Percentiles rank a stretch among this genome's conserved stretches.
Conservation (phyloP, 139 green algal genomes). For the Klebsormidium nitens region DNA sequence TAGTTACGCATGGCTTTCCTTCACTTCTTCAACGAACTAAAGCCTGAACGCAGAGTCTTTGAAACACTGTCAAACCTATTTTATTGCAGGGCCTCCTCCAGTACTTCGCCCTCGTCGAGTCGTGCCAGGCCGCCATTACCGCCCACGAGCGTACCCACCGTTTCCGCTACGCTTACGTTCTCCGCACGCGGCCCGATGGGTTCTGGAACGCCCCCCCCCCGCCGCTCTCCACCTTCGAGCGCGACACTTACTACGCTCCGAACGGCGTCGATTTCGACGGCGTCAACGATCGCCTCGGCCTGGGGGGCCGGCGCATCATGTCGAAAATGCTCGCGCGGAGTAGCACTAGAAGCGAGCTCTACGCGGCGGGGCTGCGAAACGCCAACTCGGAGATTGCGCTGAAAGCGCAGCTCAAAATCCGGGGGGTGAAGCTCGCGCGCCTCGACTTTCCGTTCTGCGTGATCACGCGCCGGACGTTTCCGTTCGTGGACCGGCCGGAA, state of each 20-base stretch:
- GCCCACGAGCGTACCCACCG: conserved; percentile 6
- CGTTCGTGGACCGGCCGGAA: not conserved
- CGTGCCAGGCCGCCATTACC: conserved; percentile 20
- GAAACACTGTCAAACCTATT: too few species aligned
- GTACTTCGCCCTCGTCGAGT: conserved; percentile 36
- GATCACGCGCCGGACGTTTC: conserved; percentile 6
- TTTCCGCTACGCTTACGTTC: conserved; percentile 19
- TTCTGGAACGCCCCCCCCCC: conserved; percentile 22
- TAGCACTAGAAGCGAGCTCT: conserved; percentile 1
- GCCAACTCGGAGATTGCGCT: conserved; percentile 27
- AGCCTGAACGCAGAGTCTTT: too few species aligned
- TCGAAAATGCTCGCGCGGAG: conserved; percentile 1
- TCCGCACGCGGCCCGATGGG: conserved; percentile 28
- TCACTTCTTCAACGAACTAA: too few species aligned
- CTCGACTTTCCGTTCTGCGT: conserved; percentile 28
- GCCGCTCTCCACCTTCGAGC: not conserved
- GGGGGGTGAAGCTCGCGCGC: not conserved
- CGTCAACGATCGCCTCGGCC: conserved; percentile 30
- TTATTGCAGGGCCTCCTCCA: conserved; percentile 32
- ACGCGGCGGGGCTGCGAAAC: not conserved
- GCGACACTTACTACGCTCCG: conserved; percentile 9
- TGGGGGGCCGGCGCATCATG: conserved; percentile 9
- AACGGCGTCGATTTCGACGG: conserved; percentile 20
- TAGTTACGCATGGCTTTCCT: too few species aligned
- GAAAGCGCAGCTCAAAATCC: conserved; percentile 4